A percentile compares a stretch with the other conserved stretches of the same genome.
These are phyloP conservation scores for Talaromyces proteolyticus DNA, from an alignment of 495 filamentous ascomycete species.

Conservation along the genomic window DNA sequence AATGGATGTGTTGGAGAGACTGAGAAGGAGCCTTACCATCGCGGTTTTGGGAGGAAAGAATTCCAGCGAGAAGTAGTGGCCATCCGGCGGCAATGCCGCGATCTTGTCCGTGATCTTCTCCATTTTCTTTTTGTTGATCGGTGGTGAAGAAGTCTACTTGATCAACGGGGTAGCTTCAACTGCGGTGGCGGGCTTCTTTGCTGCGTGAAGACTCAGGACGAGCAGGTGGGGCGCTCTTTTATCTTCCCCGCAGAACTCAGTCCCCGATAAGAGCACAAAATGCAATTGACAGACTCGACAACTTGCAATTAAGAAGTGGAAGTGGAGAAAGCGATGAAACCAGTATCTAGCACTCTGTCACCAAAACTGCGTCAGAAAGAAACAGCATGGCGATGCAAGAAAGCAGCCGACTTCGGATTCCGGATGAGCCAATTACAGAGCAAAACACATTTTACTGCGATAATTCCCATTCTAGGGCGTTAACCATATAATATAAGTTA, in stretches of 20 bases:
- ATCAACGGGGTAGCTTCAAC: background rate
- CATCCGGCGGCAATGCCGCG: conserved; percentile 74
- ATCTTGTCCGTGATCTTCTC: conserved; percentile 97
- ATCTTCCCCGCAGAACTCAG: background rate
- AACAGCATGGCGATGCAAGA: too few relatives aligned
- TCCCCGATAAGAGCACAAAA: background rate
- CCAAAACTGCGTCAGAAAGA: too few relatives aligned
- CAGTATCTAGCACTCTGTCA: too few relatives aligned
- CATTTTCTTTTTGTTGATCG: conserved; percentile 73
- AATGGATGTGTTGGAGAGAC: background rate
- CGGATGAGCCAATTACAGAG: too few relatives aligned
- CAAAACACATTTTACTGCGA: too few relatives aligned
- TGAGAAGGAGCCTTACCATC: conserved; percentile 56
- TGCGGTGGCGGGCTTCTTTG: background rate
- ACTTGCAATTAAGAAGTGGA: too few relatives aligned
- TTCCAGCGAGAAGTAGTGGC: conserved; percentile 91
- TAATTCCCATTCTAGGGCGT: too few relatives aligned
- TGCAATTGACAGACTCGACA: too few relatives aligned
- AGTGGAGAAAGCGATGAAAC: too few relatives aligned
- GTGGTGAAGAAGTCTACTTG: background rate
- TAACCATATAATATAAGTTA: too few relatives aligned
- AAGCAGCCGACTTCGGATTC: too few relatives aligned
- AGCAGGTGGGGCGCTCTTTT: background rate
- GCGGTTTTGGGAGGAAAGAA: conserved; percentile 97
- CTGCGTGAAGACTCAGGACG: background rate